A percentile compares a stretch with the other conserved stretches of the same genome.
phyloP scores from a whole-genome alignment of 2,329 filamentous ascomycete genomes.

The Fusarium lyarnte region DNA sequence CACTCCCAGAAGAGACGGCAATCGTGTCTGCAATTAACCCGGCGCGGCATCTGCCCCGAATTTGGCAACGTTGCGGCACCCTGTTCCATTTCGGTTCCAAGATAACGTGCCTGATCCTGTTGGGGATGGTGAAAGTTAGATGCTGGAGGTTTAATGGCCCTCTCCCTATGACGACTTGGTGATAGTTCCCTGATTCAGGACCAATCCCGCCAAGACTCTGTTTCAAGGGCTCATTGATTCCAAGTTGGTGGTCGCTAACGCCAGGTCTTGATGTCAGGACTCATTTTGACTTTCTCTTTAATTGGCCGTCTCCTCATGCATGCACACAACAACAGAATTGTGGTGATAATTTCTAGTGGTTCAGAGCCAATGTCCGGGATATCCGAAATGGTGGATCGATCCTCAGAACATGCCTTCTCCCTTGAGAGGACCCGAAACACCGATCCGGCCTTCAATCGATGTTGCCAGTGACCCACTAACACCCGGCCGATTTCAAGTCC shows the following conservation, averaged over 20 bases:
- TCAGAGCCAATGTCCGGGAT: slow-evolving; percentile 14
- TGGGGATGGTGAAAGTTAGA: slow-evolving; percentile 13
- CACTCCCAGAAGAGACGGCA: neutral
- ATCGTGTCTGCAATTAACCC: slow-evolving; percentile 11
- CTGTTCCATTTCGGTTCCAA: slow-evolving; percentile 8
- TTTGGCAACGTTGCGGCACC: slow-evolving; percentile 9
- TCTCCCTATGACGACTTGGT: slow-evolving; percentile 29
- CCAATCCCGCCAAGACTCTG: slow-evolving; percentile 7
- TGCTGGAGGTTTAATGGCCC: slow-evolving; percentile 1
- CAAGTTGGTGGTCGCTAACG: slow-evolving; percentile 15
- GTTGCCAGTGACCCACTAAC: slow-evolving; percentile 12
- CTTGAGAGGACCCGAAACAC: slow-evolving; percentile 19
- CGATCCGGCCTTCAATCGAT: slow-evolving; percentile 30
- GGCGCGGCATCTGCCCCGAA: slow-evolving; percentile 22
- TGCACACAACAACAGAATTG: neutral
- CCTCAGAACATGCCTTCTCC: slow-evolving; percentile 1
- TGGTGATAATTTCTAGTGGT: neutral
- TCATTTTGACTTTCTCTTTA: neutral
- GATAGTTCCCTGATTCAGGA: slow-evolving; percentile 29
- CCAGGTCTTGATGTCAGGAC: slow-evolving; percentile 23
- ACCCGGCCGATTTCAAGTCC: slow-evolving; percentile 18
- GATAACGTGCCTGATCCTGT: slow-evolving; percentile 1
- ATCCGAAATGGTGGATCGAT: slow-evolving; percentile 36
- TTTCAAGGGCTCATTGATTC: slow-evolving; percentile 20
- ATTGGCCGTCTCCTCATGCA: slow-evolving; percentile 2